A percentile compares a stretch with the other conserved stretches of the same genome.
phyloP scores from a whole-genome alignment of 257 asterid genomes.

The Lavandula angustifolia region DNA sequence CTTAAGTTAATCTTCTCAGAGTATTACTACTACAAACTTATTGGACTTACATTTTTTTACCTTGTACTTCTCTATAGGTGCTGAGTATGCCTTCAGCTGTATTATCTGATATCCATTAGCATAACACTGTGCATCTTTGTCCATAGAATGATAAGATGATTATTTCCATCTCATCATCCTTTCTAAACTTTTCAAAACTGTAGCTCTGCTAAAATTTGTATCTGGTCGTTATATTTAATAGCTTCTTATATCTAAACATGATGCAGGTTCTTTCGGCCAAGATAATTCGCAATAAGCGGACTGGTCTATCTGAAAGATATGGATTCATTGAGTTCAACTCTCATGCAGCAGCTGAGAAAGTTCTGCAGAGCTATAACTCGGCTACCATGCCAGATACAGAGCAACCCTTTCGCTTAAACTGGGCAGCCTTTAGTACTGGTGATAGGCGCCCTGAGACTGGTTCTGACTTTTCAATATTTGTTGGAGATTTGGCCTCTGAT shows the following conservation, averaged over 20 bases:
- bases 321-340: constrained; percentile 86
- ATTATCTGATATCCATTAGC: background rate
- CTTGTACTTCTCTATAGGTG: background rate
- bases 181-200: background rate
- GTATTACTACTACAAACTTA: constrained; percentile 7
- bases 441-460: constrained; percentile 75
- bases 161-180: background rate
- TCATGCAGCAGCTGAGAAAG: constrained; percentile 83
- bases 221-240: background rate
- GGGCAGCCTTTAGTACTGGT: constrained; percentile 93
- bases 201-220: background rate
- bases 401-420: constrained; percentile 84
- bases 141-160: background rate
- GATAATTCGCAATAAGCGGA: constrained; percentile 95
- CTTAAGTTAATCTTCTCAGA: background rate
- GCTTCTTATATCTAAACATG: constrained; percentile 19
- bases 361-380: constrained; percentile 73
- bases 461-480: constrained; percentile 91
- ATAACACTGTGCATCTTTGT: constrained; percentile 4
- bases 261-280: constrained; percentile 75
- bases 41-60: background rate
- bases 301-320: constrained; percentile 95
- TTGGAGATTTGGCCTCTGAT: constrained; percentile 91
- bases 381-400: constrained; percentile 79
- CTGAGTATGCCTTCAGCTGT: background rate